Evolutionary conservation across 1,284 basidiomycete genomes (phyloP), one percentile per base, ranked within the genome.

Genomic region (Ceratobasidium sp.): DNA sequence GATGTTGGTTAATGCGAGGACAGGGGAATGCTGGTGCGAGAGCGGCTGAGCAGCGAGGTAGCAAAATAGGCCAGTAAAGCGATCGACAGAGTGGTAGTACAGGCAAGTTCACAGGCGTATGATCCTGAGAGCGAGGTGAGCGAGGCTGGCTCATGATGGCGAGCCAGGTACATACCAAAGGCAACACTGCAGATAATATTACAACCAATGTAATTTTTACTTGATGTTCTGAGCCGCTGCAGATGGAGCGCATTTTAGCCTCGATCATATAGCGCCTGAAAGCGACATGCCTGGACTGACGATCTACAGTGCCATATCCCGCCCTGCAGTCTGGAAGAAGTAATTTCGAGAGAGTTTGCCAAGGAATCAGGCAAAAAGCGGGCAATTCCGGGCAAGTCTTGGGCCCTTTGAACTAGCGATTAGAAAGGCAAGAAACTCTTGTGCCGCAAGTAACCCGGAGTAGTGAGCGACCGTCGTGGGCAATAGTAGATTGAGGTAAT

Each of bases 401-500:
- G n/a, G n/a, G n/a, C n/a, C n/a, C n/a, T n/a, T n/a, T 51, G n/a
- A n/a, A 1, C 49, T 13, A 13, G 49, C 9, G 19, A 19, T 2
- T 7, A 51, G 9, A 1, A 13, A 51, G 2, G 8, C 14, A 51
- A n/a, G 49, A 51, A 8, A n/a, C n/a, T n/a, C 8, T 24, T 22
- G 49, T 51, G 8, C 2, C 1, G n/a, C 2, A 27, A 56, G 53
- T 43, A 31, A 29, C 14, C 53, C 6, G 29, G 53, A 27, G 14
- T 27, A 24, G 27, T 24, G 27, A 56, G 41, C 27, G 24, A n/a
- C 1, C 13, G 53, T 56, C 53, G 53, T 56, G 53, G 53, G 27
- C 22, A 27, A 29, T 56, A 29, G 53, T 16, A 27, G 53, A 29
- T 56, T 56, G 53, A 56, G 53, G 53, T 56, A 56, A 56, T 56